A percentile compares a stretch with the other conserved stretches of the same genome.
These are phyloP conservation scores for Davidsoniella virescens DNA, from an alignment of 2,329 filamentous ascomycete genomes.

Conservation along the genomic window DNA sequence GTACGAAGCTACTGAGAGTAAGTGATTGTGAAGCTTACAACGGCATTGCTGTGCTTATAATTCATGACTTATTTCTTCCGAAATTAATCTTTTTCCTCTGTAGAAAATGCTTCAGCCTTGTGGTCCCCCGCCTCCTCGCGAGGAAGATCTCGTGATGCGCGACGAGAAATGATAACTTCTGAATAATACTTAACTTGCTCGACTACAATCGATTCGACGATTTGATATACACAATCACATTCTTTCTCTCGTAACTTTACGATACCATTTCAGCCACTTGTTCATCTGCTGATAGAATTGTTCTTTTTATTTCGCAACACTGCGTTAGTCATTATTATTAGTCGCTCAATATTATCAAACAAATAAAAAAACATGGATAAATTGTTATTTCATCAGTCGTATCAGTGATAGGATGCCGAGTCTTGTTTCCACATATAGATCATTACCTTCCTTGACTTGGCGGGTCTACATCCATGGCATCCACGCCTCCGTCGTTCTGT, in stretches of 20 bases:
- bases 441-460: not conserved
- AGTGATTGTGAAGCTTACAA: slow-evolving; percentile 14
- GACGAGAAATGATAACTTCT: slow-evolving; percentile 6
- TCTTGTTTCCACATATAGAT: not conserved
- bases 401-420: no score
- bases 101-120: slow-evolving; percentile 53
- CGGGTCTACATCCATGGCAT: slow-evolving; percentile 8
- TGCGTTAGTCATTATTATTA: no score
- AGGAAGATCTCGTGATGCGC: slow-evolving; percentile 25
- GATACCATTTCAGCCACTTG: no score
- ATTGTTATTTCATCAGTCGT: no score
- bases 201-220: not conserved
- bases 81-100: not conserved
- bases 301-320: no score
- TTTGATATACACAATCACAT: not conserved
- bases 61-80: not conserved
- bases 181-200: no score
- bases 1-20: slow-evolving; percentile 64
- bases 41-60: not conserved
- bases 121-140: slow-evolving; percentile 39
- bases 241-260: no score
- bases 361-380: no score
- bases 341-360: no score
- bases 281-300: no score
- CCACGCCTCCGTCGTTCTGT: slow-evolving; percentile 15